Conservation (phyloP, 495 filamentous ascomycete species). For the Neurospora sp. region DNA sequence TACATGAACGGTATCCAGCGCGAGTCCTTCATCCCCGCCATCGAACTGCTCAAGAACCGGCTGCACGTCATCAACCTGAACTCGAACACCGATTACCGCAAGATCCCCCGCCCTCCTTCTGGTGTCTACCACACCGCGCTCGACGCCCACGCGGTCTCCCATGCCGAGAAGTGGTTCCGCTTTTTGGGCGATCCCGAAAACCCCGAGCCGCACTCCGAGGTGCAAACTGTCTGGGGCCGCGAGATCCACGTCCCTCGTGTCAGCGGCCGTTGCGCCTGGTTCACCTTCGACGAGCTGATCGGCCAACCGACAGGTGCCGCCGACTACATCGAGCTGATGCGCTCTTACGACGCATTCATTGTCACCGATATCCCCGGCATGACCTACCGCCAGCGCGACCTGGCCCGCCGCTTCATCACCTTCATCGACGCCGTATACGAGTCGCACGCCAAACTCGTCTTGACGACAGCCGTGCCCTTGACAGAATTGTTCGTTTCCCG, state of each 20-base stretch:
- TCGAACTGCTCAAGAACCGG: conserved; percentile 74
- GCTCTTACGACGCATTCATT: conserved; percentile 84
- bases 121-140: conserved; percentile 83
- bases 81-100: conserved; percentile 92
- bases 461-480: conserved; percentile 79
- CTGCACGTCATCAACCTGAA: conserved; percentile 89
- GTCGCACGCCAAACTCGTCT: conserved; percentile 79
- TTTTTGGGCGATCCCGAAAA: conserved; percentile 77
- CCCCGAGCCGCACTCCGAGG: conserved; percentile 65
- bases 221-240: conserved; percentile 88
- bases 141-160: conserved; percentile 61
- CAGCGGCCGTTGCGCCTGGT: conserved; percentile 79
- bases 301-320: conserved; percentile 80
- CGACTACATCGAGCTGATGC: conserved; percentile 88
- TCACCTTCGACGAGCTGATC: conserved; percentile 84
- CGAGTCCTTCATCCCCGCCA: conserved; percentile 88
- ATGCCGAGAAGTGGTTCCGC: conserved; percentile 89
- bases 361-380: conserved; percentile 87
- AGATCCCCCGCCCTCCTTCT: conserved; percentile 86
- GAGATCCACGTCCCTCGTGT: conserved; percentile 79
- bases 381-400: conserved; percentile 75
- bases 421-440: conserved; percentile 95
- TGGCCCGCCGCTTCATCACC: conserved; percentile 88
- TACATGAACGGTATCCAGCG: conserved; percentile 98
- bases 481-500: conserved; percentile 81